Evolutionary conservation across 768 basidiomycete species (phyloP).

Genomic region (Xerocomellus dryophilus): DNA sequence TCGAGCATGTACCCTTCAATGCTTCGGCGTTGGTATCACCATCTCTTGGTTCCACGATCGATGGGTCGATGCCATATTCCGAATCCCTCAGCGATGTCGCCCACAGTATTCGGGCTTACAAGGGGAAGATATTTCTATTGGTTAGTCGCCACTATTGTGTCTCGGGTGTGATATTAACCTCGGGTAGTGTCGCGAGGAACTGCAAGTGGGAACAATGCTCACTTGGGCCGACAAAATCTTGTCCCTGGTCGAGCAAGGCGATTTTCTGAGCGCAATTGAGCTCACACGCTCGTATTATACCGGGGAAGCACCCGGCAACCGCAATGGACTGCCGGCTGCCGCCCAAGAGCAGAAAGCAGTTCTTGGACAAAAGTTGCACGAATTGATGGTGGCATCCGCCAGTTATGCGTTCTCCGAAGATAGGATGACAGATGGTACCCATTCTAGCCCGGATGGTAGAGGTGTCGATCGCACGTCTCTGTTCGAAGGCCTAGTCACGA

Average conservation of each 20-base stretch:
- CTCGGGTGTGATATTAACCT: slow-evolving; percentile 4
- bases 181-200: slow-evolving; percentile 56
- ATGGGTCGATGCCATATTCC: slow-evolving; percentile 45
- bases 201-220: slow-evolving; percentile 80
- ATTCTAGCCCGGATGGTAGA: slow-evolving; percentile 73
- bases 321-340: slow-evolving; percentile 78
- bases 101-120: slow-evolving; percentile 77
- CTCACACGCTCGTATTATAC: slow-evolving; percentile 79
- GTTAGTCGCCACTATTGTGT: slow-evolving; percentile 44
- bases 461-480: slow-evolving; percentile 90
- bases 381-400: slow-evolving; percentile 84
- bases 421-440: slow-evolving; percentile 86
- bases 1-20: slow-evolving; percentile 64
- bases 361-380: slow-evolving; percentile 72
- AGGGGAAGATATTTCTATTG: slow-evolving; percentile 87
- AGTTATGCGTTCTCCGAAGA: slow-evolving; percentile 94
- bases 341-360: slow-evolving; percentile 52
- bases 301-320: slow-evolving; percentile 78
- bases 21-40: slow-evolving; percentile 55
- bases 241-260: slow-evolving; percentile 74
- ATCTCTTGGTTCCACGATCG: slow-evolving; percentile 43
- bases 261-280: slow-evolving; percentile 89
- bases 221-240: slow-evolving; percentile 96
- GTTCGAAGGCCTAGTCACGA: slow-evolving; percentile 82
- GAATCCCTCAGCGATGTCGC: slow-evolving; percentile 54